Evolutionary conservation across 768 basidiomycete species (phyloP).

Genomic region (Termitomyces sp.): DNA sequence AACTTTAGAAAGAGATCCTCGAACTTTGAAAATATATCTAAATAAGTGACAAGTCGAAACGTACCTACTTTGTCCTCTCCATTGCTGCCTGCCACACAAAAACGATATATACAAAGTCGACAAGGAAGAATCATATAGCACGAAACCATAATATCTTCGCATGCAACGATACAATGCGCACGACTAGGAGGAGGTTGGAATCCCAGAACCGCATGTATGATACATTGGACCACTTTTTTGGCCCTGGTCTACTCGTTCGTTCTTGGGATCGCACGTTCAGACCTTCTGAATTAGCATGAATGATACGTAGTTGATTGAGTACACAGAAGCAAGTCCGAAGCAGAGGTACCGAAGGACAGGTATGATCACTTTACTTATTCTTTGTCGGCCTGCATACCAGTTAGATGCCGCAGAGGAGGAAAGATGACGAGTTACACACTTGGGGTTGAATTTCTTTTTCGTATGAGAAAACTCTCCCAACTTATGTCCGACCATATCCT

Average conservation of each 20-base stretch:
- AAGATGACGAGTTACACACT: constrained; percentile 47
- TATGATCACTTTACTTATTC: constrained; percentile 14
- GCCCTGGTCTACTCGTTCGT: too few relatives aligned
- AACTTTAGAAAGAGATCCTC: too few relatives aligned
- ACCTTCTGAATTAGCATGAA: neutral
- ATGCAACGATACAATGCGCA: neutral
- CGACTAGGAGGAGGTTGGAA: neutral
- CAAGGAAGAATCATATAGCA: neutral
- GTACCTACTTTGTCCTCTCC: too few relatives aligned
- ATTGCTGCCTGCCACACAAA: too few relatives aligned
- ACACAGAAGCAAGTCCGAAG: neutral
- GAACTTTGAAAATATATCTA: too few relatives aligned
- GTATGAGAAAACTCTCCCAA: constrained; percentile 93
- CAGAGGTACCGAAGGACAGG: neutral
- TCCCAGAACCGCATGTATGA: neutral
- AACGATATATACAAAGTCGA: too few relatives aligned
- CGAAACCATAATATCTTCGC: neutral
- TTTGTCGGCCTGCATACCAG: constrained; percentile 16
- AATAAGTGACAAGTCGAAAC: too few relatives aligned
- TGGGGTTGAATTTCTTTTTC: constrained; percentile 82
- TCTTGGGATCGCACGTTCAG: neutral
- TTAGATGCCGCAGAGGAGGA: neutral
- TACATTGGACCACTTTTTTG: too few relatives aligned
- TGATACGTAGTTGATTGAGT: neutral
- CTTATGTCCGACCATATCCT: constrained; percentile 99